A percentile compares a stretch with the other conserved stretches of the same genome.
phyloP scores from a whole-genome alignment of 2,329 filamentous ascomycete genomes.

The Trichophyton rubrum region DNA sequence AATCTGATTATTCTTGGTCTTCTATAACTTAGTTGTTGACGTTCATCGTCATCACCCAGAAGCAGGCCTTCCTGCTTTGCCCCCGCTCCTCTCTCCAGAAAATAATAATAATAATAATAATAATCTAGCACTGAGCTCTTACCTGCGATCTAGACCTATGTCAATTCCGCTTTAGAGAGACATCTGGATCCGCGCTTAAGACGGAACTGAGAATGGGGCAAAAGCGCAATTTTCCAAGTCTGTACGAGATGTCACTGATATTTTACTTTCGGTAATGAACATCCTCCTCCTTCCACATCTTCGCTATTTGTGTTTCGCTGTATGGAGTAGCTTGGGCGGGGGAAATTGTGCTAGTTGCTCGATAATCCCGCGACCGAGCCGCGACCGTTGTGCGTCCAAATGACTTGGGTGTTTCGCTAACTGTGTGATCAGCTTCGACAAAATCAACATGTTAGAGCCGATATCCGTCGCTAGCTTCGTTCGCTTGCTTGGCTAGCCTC shows the following conservation, averaged over 20 bases:
- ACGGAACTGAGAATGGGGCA: not conserved
- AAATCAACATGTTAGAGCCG: not conserved
- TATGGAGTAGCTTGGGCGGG: not conserved
- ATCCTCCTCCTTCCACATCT: not conserved
- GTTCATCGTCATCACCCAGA: too few relatives aligned
- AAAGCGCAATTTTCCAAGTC: not conserved
- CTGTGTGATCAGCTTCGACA: not conserved
- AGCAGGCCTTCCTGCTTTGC: too few relatives aligned
- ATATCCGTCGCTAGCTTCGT: not conserved
- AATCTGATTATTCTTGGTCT: too few relatives aligned
- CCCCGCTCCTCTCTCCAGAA: too few relatives aligned
- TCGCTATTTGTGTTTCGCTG: not conserved
- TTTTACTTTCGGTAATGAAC: not conserved
- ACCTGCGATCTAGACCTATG: too few relatives aligned
- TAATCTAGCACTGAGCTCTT: too few relatives aligned
- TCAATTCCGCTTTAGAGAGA: too few relatives aligned
- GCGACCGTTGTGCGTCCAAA: constrained; percentile 2
- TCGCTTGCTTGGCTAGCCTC: not conserved
- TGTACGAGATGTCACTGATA: not conserved
- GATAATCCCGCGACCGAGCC: constrained; percentile 2
- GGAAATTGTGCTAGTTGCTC: not conserved
- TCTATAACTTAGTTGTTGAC: too few relatives aligned
- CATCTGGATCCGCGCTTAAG: not conserved
- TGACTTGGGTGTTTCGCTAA: not conserved
- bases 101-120: too few relatives aligned